Conservation (phyloP, 345 rosid genomes). For the Eutrema yunnanense region DNA sequence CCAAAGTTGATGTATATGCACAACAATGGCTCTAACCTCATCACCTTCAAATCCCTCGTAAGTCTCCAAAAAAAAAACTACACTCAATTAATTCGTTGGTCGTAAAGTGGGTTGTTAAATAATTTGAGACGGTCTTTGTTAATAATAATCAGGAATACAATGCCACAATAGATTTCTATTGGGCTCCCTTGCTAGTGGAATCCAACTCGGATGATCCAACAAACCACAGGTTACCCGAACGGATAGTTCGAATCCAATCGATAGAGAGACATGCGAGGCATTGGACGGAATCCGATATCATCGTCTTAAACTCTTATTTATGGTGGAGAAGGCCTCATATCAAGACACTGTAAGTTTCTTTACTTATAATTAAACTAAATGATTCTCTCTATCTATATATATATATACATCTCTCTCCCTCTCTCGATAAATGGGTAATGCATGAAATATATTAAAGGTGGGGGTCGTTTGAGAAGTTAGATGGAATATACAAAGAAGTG, state of each 20-base stretch:
- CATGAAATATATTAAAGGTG: slow-evolving; percentile 32
- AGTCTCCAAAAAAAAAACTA: background rate
- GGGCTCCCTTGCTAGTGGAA: slow-evolving; percentile 92
- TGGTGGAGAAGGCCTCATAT: slow-evolving; percentile 86
- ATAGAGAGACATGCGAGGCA: slow-evolving; percentile 74
- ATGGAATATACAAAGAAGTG: slow-evolving; percentile 63
- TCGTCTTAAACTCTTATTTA: slow-evolving; percentile 76
- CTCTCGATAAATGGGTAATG: background rate
- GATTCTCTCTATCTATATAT: background rate
- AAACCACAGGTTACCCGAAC: slow-evolving; percentile 60
- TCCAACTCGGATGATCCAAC: slow-evolving; percentile 88
- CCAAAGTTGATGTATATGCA: slow-evolving; percentile 48
- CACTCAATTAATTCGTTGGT: background rate
- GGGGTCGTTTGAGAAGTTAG: slow-evolving; percentile 68
- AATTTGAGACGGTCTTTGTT: background rate
- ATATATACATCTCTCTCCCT: background rate
- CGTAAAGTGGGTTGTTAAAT: background rate
- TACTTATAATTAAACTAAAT: background rate
- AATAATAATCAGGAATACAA: slow-evolving; percentile 58
- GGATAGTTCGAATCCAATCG: slow-evolving; percentile 68
- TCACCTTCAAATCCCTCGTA: slow-evolving; percentile 43
- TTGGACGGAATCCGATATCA: slow-evolving; percentile 72
- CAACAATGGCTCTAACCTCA: slow-evolving; percentile 52
- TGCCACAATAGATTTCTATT: slow-evolving; percentile 77
- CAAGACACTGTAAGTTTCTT: slow-evolving; percentile 66